A percentile compares a stretch with the other conserved stretches of the same genome.
phyloP scores from a whole-genome alignment of 73 alveolate genomes.

The Paramecium caudatum region DNA sequence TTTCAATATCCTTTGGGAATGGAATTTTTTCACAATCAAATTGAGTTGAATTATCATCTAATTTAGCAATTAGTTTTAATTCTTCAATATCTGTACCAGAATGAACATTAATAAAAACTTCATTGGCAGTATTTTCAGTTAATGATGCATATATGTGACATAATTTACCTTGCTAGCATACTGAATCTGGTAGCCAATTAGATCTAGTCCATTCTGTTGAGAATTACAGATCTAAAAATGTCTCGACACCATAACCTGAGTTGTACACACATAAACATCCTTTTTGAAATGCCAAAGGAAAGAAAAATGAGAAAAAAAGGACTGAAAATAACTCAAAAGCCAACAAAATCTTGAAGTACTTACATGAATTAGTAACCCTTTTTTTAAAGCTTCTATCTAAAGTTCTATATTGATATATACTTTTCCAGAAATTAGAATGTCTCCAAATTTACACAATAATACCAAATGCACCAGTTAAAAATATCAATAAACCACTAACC shows the following conservation, averaged over 20 bases:
- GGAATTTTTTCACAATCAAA: slow-evolving; percentile 18
- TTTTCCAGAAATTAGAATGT: neutral
- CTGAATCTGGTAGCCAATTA: slow-evolving; percentile 51
- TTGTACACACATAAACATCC: slow-evolving; percentile 43
- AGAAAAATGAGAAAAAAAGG: neutral
- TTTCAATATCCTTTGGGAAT: slow-evolving; percentile 50
- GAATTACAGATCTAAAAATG: slow-evolving; percentile 46
- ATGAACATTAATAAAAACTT: slow-evolving; percentile 71
- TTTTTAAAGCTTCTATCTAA: slow-evolving; percentile 6
- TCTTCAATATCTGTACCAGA: slow-evolving; percentile 47
- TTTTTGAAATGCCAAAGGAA: slow-evolving; percentile 52
- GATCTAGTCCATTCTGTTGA: slow-evolving; percentile 57
- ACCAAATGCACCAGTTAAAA: neutral
- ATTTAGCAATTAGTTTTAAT: neutral
- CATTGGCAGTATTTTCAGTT: slow-evolving; percentile 50
- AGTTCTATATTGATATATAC: neutral
- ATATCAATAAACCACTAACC: slow-evolving; percentile 18
- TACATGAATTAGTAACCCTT: neutral
- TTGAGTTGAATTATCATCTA: neutral
- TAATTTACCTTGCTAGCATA: slow-evolving; percentile 24
- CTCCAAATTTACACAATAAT: slow-evolving; percentile 30
- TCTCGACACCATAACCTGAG: neutral
- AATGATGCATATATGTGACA: slow-evolving; percentile 76
- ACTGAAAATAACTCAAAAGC: neutral
- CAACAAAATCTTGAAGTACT: neutral